Base-by-base conservation (phyloP, 2,329 filamentous ascomycete species). In the Stemphylium vesicarium region DNA sequence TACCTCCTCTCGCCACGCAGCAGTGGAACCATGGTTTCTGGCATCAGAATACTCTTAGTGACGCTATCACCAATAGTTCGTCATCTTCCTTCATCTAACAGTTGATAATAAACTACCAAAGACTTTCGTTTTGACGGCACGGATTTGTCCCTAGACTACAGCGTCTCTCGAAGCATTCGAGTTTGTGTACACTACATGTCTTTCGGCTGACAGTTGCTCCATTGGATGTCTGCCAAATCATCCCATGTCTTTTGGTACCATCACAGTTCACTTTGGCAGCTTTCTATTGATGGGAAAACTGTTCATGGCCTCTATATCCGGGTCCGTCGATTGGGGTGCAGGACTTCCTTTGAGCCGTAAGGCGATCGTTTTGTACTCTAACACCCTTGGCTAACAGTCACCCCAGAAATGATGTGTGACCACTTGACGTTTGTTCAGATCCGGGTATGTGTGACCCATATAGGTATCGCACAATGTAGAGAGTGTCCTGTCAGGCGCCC, bases 281-380 rank as follows among this genome's bases (percentile, higher is more conserved):
- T 29, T 29, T 18, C 26, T 26, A 46, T 52, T 53, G 47, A 51
- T 46, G 52, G 46, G 35, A 51, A 55, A 40, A 40, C 16, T 24
- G 18, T 24, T 41, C 22, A 15, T 32, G 16, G 13, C 31, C 12
- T 41, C 22, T 36, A 24, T 42, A 46, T 15, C 37, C 15, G n/a
- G 13, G 32, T 13, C 26, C 31, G 29, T 56, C 41, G 18, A 60
- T 49, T 64, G 59, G 60, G 45, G 54, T 49, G 16, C 16, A 22
- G 41, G 35, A 10, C 42, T 63, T 71, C 68, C 68, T 43, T 70
- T 72, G 58, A 62, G 59, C 68, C 68, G 67, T 51, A 38, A 39
- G 35, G 31, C 56, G 56, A 49, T 16, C 29, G 36, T n/a, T 18
- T 42, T 31, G 35, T 45, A 70, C 56, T 69, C 43, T 66, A 60